Evolutionary conservation across 306 rosid species (phyloP).

Genomic region (Glycyrrhiza uralensis): DNA sequence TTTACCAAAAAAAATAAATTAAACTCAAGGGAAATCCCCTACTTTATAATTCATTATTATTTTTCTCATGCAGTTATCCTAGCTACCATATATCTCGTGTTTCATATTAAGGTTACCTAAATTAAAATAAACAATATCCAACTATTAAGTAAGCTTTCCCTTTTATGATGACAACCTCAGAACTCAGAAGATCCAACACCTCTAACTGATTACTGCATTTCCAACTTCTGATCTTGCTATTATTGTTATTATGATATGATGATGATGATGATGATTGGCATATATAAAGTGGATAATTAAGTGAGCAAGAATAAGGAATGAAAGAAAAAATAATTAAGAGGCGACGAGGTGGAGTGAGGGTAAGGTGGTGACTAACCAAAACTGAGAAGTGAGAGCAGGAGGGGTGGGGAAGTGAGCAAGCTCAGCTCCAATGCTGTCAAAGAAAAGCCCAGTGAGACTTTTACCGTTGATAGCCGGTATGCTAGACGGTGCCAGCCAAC

Average conservation of each 20-base stretch:
- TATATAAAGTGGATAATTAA: neutral
- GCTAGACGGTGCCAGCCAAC: conserved; percentile 91
- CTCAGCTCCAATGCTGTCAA: conserved; percentile 89
- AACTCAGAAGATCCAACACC: too few species aligned
- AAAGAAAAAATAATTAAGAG: neutral
- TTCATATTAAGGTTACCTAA: too few species aligned
- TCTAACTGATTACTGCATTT: too few species aligned
- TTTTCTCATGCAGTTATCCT: too few species aligned
- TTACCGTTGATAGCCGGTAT: conserved; percentile 78
- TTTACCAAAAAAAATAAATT: too few species aligned
- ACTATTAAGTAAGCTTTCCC: too few species aligned
- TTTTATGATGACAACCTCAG: too few species aligned
- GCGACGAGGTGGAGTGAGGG: neutral
- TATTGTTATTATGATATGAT: neutral
- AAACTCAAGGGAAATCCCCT: too few species aligned
- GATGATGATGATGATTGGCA: neutral
- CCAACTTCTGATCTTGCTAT: neutral
- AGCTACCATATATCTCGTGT: too few species aligned
- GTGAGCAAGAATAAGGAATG: neutral
- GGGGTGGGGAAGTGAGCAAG: conserved; percentile 93
- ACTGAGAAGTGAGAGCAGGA: conserved; percentile 72
- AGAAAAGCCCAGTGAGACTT: conserved; percentile 85
- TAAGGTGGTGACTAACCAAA: conserved; percentile 48
- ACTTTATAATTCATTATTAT: too few species aligned
- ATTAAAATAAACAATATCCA: too few species aligned